Base-by-base conservation (phyloP, 306 rosid genomes). In the Glycine soja region DNA sequence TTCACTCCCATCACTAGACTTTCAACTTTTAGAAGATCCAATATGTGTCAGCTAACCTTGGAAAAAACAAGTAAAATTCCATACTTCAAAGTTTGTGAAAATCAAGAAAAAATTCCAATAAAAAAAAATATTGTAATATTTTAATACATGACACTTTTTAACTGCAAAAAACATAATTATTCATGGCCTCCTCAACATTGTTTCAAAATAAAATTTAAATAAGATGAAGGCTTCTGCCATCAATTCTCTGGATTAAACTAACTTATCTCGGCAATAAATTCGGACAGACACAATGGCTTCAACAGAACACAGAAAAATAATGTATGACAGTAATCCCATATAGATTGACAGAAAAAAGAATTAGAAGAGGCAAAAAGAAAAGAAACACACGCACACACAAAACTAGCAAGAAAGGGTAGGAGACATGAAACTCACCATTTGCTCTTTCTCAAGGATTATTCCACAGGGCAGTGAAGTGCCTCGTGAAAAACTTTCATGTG, bases 401-500 rank as follows among this genome's bases (percentile, higher is more conserved):
- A 5, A 73, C 34, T 43, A 3, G 10, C 51, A 56, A 50, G 53
- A 50, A 65, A 72, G 61, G 46, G 47, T 5, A 3, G 18, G 74
- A 51, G 52, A 75, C n/a, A 16, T 16, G 58, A 58, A 73, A 79
- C 91, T 89, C 64, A 95, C 99, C 99, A 95, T 95, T 72, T 90
- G 86, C 81, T 91, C 93, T 88, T 95, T 95, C 88, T 93, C 97
- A 6, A 95, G 98, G 83, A 88, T 77, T 70, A 88, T 80, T 76
- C 96, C 99, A 66, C 98, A 95, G 98, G 80, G 82, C 99, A 95
- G 43, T 85, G 86, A 77, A 93, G 81, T 67, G 99, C 97, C 83
- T 91, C 98, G 2, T 95, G 98, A 83, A 95, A 95, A 74, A 95
- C 99, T 84, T 88, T 93, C 88, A 86, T 74, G 82, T 95, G 99